Conservation (phyloP, 2,329 filamentous ascomycete species). For the Fonsecaea multimorphosa region DNA sequence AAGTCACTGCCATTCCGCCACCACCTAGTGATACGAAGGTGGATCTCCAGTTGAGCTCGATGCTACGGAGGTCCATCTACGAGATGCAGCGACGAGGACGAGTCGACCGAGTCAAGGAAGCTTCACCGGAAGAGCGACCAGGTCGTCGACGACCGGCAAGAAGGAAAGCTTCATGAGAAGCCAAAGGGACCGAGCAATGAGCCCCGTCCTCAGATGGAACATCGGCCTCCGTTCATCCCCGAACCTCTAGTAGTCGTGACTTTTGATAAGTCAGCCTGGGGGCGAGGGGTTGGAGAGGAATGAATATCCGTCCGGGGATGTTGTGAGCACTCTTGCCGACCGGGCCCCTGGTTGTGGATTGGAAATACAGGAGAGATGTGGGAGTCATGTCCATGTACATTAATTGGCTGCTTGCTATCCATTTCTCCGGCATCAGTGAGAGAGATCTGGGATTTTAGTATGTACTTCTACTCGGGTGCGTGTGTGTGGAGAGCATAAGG, state of each 20-base stretch:
- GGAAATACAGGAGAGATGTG: background rate
- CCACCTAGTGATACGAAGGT: background rate
- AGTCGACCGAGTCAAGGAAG: background rate
- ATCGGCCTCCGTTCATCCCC: background rate
- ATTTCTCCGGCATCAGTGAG: background rate
- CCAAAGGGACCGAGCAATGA: slow-evolving; percentile 3
- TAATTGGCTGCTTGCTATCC: background rate
- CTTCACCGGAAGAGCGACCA: background rate
- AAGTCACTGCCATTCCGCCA: background rate
- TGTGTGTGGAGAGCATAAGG: background rate
- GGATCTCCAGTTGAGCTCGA: slow-evolving; percentile 22
- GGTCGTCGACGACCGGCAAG: background rate
- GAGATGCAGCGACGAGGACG: slow-evolving; percentile 1
- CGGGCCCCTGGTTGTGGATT: background rate
- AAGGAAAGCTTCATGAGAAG: slow-evolving; percentile 3
- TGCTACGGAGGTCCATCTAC: slow-evolving; percentile 13
- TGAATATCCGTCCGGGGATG: background rate
- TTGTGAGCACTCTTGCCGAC: background rate
- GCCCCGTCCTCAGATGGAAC: background rate
- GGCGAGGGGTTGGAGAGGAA: background rate
- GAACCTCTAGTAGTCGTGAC: slow-evolving; percentile 21
- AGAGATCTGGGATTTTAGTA: background rate
- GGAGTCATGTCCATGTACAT: background rate
- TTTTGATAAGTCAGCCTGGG: slow-evolving; percentile 23
- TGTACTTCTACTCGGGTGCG: background rate